phyloP scores from a whole-genome alignment of 176 grass and related monocot species.

The Ensete glaucum region DNA sequence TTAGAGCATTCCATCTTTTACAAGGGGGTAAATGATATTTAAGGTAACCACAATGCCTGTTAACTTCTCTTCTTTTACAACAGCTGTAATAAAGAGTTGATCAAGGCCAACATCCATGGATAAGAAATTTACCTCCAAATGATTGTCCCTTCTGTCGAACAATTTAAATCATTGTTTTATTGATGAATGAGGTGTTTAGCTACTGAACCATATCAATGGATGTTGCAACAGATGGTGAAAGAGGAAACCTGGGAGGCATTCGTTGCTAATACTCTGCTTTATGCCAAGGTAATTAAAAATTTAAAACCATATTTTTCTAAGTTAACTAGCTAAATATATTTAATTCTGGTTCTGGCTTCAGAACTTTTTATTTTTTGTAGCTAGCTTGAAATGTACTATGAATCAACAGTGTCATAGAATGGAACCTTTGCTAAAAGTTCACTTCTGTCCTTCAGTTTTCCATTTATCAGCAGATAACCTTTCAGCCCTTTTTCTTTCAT shows the following conservation, averaged over 20 bases:
- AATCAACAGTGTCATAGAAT: neutral
- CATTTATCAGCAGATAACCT: neutral
- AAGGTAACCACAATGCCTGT: too few species aligned
- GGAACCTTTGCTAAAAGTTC: neutral
- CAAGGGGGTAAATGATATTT: too few species aligned
- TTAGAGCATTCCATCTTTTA: too few species aligned
- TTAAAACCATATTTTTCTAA: neutral
- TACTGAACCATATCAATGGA: constrained; percentile 7
- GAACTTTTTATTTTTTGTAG: neutral
- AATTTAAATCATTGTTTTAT: neutral
- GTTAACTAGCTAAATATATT: neutral
- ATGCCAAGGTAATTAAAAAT: constrained; percentile 51
- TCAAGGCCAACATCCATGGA: neutral
- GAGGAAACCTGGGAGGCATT: constrained; percentile 87
- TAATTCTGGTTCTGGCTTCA: neutral
- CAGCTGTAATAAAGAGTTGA: neutral
- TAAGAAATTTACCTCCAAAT: neutral
- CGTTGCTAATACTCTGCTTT: constrained; percentile 57
- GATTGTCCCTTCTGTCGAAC: neutral
- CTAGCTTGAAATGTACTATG: neutral
- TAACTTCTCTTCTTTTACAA: too few species aligned
- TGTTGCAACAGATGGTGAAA: constrained; percentile 52
- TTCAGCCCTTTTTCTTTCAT: neutral
- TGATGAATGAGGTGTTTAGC: neutral
- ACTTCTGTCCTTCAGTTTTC: neutral